Base-by-base conservation (phyloP, 2,329 filamentous ascomycete species). In the Alternaria ventricosa region DNA sequence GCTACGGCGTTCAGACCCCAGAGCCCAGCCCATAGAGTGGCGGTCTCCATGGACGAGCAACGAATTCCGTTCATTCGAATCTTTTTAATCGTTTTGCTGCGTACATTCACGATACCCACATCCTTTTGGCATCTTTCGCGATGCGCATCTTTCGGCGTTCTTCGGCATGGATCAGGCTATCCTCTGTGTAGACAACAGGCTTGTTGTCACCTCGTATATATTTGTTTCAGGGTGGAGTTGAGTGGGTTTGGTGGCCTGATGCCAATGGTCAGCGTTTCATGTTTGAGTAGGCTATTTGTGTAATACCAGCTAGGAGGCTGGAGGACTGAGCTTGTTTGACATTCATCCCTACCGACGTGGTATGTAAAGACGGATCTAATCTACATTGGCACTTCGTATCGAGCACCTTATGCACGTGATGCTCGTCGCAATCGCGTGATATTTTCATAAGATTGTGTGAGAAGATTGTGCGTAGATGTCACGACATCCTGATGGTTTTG, bases 21-120 rank as follows among this genome's bases (percentile, higher is more conserved):
- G 78, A 78, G 56, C 79, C 78, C n/a, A 80, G 78, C 66, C 79
- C 79, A 44, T 80, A 67, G 75, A 36, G 28, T 18, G 22, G 47
- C 28, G 43, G 28, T 53, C 22, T 49, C 22, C 12, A 11, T 18
- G 50, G 23, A 57, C 43, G 55, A 36, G 59, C 55, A 43, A 60
- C 56, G 56, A 63, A 55, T 55, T 50, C 55, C 28, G 56, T 60
- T 47, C 54, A 25, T 25, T 59, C 53, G 28, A 33, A n/a, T 53
- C 44, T 55, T 47, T 23, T 55, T 60, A 43, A 50, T 55, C 49
- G 57, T 58, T 54, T 56, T 63, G 33, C 49, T 55, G 58, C 54
- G 47, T 65, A 53, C 28, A n/a, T 65, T 65, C 51, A 63, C 55
- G 67, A 71, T 71, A 71, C 69, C 69, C 67, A 69, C 56, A 59